These are phyloP conservation scores for Phytophthora pinifolia DNA, from an alignment of 352 stramenopile genomes.

Conservation along the genomic window DNA sequence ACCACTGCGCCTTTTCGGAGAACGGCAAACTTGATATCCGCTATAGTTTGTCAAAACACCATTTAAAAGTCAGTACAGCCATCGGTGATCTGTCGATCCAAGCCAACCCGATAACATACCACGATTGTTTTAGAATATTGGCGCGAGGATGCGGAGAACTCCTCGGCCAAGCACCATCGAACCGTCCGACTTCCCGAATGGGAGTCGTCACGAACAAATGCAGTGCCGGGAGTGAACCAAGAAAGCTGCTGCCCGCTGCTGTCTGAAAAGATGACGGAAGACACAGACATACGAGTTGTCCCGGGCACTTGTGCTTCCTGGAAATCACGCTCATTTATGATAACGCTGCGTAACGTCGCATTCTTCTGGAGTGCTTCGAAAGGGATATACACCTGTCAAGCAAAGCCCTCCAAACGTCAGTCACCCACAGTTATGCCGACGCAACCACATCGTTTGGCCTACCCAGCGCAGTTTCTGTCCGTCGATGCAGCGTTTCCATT, in stretches of 20 bases:
- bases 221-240: slow-evolving; percentile 28
- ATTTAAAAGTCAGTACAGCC: too few species aligned
- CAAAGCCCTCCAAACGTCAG: too few species aligned
- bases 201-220: slow-evolving; percentile 39
- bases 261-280: slow-evolving; percentile 29
- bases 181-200: slow-evolving; percentile 11
- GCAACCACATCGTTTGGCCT: slow-evolving; percentile 4
- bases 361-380: slow-evolving; percentile 28
- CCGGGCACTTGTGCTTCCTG: slow-evolving; percentile 17
- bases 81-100: background rate
- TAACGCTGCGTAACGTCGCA: slow-evolving; percentile 29
- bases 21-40: slow-evolving; percentile 46
- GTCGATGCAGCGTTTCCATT: slow-evolving; percentile 70
- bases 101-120: slow-evolving; percentile 15
- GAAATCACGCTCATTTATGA: slow-evolving; percentile 38
- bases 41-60: slow-evolving; percentile 22
- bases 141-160: slow-evolving; percentile 31
- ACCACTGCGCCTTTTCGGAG: slow-evolving; percentile 64
- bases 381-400: slow-evolving; percentile 35
- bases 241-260: slow-evolving; percentile 31
- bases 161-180: slow-evolving; percentile 28
- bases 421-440: background rate
- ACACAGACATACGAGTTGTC: slow-evolving; percentile 26
- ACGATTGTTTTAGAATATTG: slow-evolving; percentile 29
- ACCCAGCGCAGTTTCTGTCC: slow-evolving; percentile 44